phyloP scores from a whole-genome alignment of 106 monocot genomes.

The Dendrobium huoshanense region DNA sequence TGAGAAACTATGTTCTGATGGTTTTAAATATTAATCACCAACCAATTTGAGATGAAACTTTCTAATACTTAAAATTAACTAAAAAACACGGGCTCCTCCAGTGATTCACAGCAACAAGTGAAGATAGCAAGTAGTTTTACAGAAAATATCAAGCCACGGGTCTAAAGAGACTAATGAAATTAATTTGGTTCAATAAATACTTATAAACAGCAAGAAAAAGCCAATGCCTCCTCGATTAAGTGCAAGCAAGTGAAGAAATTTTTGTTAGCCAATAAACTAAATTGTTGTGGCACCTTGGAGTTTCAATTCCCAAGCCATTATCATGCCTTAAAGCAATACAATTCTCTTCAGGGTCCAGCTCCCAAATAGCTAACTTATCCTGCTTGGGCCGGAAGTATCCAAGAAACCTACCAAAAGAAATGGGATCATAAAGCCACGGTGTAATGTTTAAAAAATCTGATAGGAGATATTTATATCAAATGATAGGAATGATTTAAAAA shows the following conservation, averaged over 20 bases:
- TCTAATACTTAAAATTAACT: background rate
- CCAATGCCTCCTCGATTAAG: background rate
- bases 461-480: background rate
- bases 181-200: background rate
- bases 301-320: conserved; percentile 31
- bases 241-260: too few species aligned
- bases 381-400: conserved; percentile 85
- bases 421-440: background rate
- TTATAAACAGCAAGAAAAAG: background rate
- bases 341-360: conserved; percentile 61
- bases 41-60: background rate
- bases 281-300: conserved; percentile 32
- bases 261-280: conserved; percentile 1
- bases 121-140: background rate
- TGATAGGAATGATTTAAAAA: background rate
- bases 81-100: background rate
- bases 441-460: background rate
- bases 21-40: background rate
- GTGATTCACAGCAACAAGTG: background rate
- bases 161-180: background rate
- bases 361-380: conserved; percentile 72
- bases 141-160: background rate
- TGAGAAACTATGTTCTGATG: background rate
- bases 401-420: conserved; percentile 56
- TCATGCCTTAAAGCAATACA: conserved; percentile 43